Evolutionary conservation across 495 filamentous ascomycete genomes (phyloP).

Genomic region (Beverwykella pulmonaria): DNA sequence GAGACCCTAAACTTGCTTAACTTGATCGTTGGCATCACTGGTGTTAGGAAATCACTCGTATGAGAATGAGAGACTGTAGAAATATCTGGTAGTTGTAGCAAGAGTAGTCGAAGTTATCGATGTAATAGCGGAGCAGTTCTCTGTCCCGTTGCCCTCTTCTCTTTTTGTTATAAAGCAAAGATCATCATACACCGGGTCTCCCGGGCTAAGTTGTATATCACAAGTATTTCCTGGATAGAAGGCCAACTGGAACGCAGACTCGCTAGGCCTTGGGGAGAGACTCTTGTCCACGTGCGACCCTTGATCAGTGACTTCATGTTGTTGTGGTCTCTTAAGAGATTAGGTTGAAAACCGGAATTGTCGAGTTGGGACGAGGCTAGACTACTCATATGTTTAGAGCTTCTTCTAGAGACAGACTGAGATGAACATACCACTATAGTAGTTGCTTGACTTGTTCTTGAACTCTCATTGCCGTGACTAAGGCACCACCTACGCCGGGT

Average conservation of each 20-base stretch:
- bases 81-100: no score
- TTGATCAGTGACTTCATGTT: background rate
- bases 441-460: conserved; percentile 10
- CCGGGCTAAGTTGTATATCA: background rate
- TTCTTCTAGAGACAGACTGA: background rate
- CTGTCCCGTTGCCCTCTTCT: no score
- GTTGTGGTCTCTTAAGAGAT: no score
- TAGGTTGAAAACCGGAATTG: no score
- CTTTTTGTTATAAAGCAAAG: background rate
- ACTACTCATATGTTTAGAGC: background rate
- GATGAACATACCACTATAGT: conserved; percentile 5
- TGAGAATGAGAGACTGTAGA: background rate
- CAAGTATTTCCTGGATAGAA: no score
- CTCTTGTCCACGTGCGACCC: background rate
- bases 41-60: no score
- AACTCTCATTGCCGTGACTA: background rate
- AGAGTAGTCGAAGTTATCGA: no score
- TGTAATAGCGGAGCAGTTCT: no score
- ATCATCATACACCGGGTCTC: background rate
- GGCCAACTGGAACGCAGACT: no score
- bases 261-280: background rate
- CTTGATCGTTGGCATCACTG: no score
- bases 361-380: no score
- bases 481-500: background rate
- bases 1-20: no score